A percentile compares a stretch with the other conserved stretches of the same genome.
Conservation (phyloP, 768 basidiomycete species). For the Termitomyces sp. region DNA sequence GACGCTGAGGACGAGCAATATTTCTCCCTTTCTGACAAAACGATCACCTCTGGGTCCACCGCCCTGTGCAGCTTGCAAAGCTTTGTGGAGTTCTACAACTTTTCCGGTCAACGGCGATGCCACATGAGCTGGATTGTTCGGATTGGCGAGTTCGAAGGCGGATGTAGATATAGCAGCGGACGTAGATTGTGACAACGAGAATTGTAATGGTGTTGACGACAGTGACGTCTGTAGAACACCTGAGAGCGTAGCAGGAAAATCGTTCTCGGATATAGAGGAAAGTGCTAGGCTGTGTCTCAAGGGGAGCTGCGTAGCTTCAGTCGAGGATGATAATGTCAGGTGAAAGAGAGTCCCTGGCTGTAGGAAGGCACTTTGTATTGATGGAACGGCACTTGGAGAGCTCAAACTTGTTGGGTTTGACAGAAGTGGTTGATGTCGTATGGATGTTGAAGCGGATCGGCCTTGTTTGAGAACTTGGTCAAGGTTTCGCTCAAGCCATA, state of each 20-base stretch:
- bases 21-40: constrained; percentile 29
- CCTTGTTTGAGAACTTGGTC: constrained; percentile 18
- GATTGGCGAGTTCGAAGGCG: constrained; percentile 31
- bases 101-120: constrained; percentile 33
- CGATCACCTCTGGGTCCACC: not conserved
- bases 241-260: constrained; percentile 31
- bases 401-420: not conserved
- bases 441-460: not conserved
- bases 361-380: constrained; percentile 14
- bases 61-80: constrained; percentile 13
- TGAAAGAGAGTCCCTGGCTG: constrained; percentile 36
- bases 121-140: constrained; percentile 26
- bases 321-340: constrained; percentile 21
- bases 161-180: constrained; percentile 23
- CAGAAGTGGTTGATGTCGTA: not conserved
- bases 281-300: constrained; percentile 30
- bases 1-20: constrained; percentile 29
- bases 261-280: constrained; percentile 29
- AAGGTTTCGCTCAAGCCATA: constrained; percentile 34
- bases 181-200: constrained; percentile 28
- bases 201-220: constrained; percentile 23
- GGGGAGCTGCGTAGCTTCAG: not conserved
- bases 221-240: constrained; percentile 31
- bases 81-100: constrained; percentile 31
- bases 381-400: not conserved